These are phyloP conservation scores for Sisymbrium altissimum DNA, from an alignment of 345 rosid species.

Conservation along the genomic window DNA sequence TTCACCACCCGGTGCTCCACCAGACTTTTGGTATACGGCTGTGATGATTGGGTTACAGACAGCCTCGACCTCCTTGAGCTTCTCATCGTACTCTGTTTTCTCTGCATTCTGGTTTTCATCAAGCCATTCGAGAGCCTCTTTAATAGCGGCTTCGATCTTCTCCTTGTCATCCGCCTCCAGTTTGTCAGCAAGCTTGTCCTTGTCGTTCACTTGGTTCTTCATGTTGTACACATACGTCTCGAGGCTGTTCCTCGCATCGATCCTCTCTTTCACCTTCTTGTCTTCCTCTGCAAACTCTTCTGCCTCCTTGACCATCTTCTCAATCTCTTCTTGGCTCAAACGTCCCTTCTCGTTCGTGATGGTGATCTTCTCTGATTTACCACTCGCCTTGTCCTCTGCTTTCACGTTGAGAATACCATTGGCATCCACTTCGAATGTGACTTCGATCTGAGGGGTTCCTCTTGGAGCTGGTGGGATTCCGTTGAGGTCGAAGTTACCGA, in stretches of 20 bases:
- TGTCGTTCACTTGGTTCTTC: constrained; percentile 92
- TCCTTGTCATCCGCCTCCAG: constrained; percentile 90
- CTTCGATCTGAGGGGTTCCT: constrained; percentile 98
- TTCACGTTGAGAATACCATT: constrained; percentile 88
- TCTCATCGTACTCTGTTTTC: constrained; percentile 92
- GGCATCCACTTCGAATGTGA: constrained; percentile 93
- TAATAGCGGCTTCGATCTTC: constrained; percentile 70
- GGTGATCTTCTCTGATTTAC: constrained; percentile 89
- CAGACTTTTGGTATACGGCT: constrained; percentile 78
- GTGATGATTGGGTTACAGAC: constrained; percentile 90
- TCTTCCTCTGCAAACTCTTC: constrained; percentile 98
- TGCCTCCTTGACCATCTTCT: constrained; percentile 88
- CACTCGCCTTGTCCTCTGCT: constrained; percentile 91
- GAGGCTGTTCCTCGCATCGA: constrained; percentile 84
- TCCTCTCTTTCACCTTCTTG: constrained; percentile 88
- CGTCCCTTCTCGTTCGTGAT: constrained; percentile 97
- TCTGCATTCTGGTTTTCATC: constrained; percentile 90
- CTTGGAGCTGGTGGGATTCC: constrained; percentile 96
- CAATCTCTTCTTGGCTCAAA: constrained; percentile 93
- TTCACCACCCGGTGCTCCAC: constrained; percentile 67
- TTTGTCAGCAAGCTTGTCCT: constrained; percentile 95
- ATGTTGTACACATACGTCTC: constrained; percentile 93
- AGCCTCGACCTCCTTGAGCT: constrained; percentile 92
- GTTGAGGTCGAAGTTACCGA: constrained; percentile 78
- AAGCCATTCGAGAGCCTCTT: constrained; percentile 93